Percentiles rank a stretch among this genome's conserved stretches.
These are phyloP conservation scores for Sorghum bicolor DNA, from an alignment of 176 grass and related monocot species.

Conservation along the genomic window DNA sequence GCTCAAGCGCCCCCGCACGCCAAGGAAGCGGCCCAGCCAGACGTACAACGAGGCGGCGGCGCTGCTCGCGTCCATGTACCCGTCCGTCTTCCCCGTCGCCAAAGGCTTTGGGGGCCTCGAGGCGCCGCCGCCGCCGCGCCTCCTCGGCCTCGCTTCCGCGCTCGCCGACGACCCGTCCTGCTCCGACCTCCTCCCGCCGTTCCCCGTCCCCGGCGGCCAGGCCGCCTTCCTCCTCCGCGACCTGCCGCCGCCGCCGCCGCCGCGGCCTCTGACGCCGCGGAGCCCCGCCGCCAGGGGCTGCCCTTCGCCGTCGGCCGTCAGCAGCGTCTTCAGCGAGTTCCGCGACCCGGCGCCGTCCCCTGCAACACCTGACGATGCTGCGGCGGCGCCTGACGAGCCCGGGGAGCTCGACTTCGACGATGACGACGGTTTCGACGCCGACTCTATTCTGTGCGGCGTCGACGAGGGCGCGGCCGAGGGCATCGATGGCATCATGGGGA, in stretches of 20 bases:
- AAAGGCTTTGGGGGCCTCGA: not conserved
- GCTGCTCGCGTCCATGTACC: slow-evolving; percentile 83
- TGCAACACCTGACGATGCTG: slow-evolving; percentile 11
- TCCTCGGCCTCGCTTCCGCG: slow-evolving; percentile 43
- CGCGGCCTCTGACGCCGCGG: slow-evolving; percentile 1
- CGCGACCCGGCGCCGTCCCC: slow-evolving; percentile 35
- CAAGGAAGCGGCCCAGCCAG: slow-evolving; percentile 81
- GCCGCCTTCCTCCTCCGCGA: slow-evolving; percentile 70
- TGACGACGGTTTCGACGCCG: slow-evolving; percentile 57
- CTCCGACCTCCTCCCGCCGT: slow-evolving; percentile 75
- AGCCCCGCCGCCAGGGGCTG: slow-evolving; percentile 29
- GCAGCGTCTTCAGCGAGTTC: slow-evolving; percentile 51
- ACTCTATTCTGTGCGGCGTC: slow-evolving; percentile 57
- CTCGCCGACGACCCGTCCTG: slow-evolving; percentile 41
- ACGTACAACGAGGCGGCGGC: slow-evolving; percentile 93
- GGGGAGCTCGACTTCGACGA: slow-evolving; percentile 51
- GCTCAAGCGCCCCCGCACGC: slow-evolving; percentile 72
- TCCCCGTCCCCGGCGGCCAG: slow-evolving; percentile 59
- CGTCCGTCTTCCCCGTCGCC: slow-evolving; percentile 61
- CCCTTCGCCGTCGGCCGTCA: slow-evolving; percentile 38
- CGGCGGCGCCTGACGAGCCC: not conserved
- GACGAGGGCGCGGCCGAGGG: slow-evolving; percentile 52
- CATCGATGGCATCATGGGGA: slow-evolving; percentile 87
- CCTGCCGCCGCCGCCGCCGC: not conserved
- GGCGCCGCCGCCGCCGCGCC: slow-evolving; percentile 12